phyloP scores from a whole-genome alignment of 768 basidiomycete genomes.

The Candolleomyces efflorescens region DNA sequence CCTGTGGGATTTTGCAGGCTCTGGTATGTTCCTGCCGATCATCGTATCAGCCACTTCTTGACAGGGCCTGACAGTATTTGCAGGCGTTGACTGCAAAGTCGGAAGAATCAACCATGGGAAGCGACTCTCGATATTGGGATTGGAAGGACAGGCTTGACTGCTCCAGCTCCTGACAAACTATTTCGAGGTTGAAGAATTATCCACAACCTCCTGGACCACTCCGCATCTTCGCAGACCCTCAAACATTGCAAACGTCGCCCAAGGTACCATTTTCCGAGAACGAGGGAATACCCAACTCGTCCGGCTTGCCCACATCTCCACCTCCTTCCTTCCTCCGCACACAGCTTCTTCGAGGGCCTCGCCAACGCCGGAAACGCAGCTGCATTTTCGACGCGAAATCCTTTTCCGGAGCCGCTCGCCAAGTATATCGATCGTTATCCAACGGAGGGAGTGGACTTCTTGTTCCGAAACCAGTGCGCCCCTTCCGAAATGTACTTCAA shows the following conservation, averaged over 20 bases:
- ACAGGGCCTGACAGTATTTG: no score
- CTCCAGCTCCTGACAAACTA: constrained; percentile 95
- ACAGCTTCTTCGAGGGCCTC: constrained; percentile 86
- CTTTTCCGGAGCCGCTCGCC: constrained; percentile 90
- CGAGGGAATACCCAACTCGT: constrained; percentile 87
- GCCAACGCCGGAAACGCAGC: constrained; percentile 77
- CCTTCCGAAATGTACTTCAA: constrained; percentile 77
- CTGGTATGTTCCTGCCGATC: no score
- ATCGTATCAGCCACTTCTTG: no score
- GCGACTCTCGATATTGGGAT: constrained; percentile 83
- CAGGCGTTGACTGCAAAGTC: no score
- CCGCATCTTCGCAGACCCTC: constrained; percentile 85
- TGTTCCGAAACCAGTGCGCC: constrained; percentile 78
- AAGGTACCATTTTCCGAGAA: constrained; percentile 80
- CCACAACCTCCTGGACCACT: constrained; percentile 94
- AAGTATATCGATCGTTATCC: constrained; percentile 92
- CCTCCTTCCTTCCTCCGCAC: constrained; percentile 88
- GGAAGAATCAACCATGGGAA: no score
- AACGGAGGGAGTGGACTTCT: constrained; percentile 77
- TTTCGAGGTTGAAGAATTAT: constrained; percentile 99
- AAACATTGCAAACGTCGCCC: constrained; percentile 76
- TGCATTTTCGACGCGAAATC: constrained; percentile 86
- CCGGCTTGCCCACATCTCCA: constrained; percentile 95
- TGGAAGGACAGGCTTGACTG: constrained; percentile 91
- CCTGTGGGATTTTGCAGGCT: no score